Evolutionary conservation across 192 early-diverging fungal species (phyloP), one percentile per base, ranked within the genome.

Genomic region (Backusella sp.): DNA sequence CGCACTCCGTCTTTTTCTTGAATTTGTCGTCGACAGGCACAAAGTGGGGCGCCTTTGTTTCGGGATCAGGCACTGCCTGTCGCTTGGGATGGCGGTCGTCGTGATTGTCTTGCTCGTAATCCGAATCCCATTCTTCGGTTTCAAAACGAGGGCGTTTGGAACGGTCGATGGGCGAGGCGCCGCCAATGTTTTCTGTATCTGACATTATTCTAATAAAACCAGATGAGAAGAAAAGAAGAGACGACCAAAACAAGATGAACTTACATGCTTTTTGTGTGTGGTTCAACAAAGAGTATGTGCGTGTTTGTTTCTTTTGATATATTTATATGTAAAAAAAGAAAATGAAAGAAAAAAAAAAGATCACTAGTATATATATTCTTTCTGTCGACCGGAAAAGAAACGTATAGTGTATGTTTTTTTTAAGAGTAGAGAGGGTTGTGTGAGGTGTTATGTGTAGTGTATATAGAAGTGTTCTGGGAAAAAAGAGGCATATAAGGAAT

Each of bases 51-150:
- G 80, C 74, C 23, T 82, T 77, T 2, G 80, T 81, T 34, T 74
- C 68, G 26, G 80, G 80, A 73, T 81, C 80, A 71, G 80, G 80
- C 6, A 82, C 80, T 19, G 76, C 77, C 62, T 78, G 77, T 41
- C 80, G 34, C 36, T 82, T 82, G 9, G 75, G 68, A 26, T 77
- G 74, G 26, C 80, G 73, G 34, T 82, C 73, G 8, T 74, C 78
- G 4, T 62, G 42, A n/a, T 41, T 39, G 9, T 68, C 37, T 39
- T 73, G 59, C 23, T 77, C 73, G 17, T 72, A 56, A 44, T 76
- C 77, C n/a, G 73, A 53, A 70, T 78, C 70, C 30, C 68, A 42
- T 42, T 82, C 76, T 34, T 82, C 80, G 4, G 77, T 77, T 73
- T 82, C 80, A 17, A 73, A 46, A 21, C 78, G 73, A 59, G 76